Evolutionary conservation across 208 protist species (phyloP).

Genomic region (Crithidia bombi): DNA sequence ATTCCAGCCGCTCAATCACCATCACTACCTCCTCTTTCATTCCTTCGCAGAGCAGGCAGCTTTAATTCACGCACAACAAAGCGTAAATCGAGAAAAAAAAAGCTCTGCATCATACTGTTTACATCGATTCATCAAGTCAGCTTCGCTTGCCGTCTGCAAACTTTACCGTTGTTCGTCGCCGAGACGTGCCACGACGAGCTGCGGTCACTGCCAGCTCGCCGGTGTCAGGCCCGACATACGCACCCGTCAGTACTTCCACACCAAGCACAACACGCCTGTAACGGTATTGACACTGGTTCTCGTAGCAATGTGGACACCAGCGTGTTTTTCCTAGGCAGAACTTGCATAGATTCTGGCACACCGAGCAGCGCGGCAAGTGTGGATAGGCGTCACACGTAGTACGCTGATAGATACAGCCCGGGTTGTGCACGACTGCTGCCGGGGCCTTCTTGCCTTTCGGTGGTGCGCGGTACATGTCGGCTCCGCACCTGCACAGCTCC

Average conservation of each 20-base stretch:
- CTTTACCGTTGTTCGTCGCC: slow-evolving; percentile 29
- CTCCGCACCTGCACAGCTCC: slow-evolving; percentile 86
- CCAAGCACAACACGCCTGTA: slow-evolving; percentile 86
- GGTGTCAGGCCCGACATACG: slow-evolving; percentile 15
- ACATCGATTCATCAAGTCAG: not conserved
- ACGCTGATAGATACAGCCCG: slow-evolving; percentile 80
- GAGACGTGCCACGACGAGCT: slow-evolving; percentile 4
- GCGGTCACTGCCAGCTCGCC: slow-evolving; percentile 2
- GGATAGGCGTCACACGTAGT: slow-evolving; percentile 85
- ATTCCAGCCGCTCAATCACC: too few species aligned
- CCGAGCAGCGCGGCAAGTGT: slow-evolving; percentile 70
- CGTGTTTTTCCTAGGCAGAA: slow-evolving; percentile 75
- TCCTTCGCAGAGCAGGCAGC: not conserved
- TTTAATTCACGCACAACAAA: not conserved
- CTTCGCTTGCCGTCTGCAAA: slow-evolving; percentile 23
- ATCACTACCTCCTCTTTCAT: not conserved
- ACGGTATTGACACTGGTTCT: slow-evolving; percentile 71
- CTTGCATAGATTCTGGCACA: slow-evolving; percentile 75
- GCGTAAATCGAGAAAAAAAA: not conserved
- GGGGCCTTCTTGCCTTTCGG: slow-evolving; percentile 79
- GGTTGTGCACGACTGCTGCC: slow-evolving; percentile 61
- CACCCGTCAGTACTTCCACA: slow-evolving; percentile 32
- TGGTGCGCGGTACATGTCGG: slow-evolving; percentile 79
- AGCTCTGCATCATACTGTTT: not conserved
- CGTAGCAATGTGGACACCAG: slow-evolving; percentile 90